Evolutionary conservation across 2,329 filamentous ascomycete genomes (phyloP), one percentile per base, ranked within the genome.

Genomic region (Neoscytalidium dimidiatum): DNA sequence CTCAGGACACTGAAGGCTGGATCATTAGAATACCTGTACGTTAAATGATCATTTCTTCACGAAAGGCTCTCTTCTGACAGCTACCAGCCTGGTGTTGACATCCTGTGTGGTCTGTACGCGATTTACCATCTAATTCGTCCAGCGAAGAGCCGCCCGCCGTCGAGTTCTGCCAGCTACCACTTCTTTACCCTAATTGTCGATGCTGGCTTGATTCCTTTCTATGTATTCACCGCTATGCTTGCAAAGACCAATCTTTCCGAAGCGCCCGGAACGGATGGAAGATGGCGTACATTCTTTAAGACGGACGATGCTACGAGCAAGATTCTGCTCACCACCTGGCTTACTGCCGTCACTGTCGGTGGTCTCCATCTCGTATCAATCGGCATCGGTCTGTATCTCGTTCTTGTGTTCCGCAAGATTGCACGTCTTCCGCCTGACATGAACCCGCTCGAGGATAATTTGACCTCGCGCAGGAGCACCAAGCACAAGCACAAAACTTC

Each of bases 391-490:
- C 74, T 92, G 33, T 97, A 90, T 79, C 83, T 98, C 28, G 87
- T 88, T 17, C 75, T 91, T 61, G 86, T 90, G 70, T 98, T 97
- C 86, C 87, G 89, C 44, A 90, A 91, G 73, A 97, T 98, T 71
- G 84, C 88, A 4, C 82, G 84, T 21, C 85, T 97, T 75, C 94
- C 94, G 5, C 94, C 94, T 0, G 94, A 98, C 73, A 92, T 97
- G 91, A 98, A 98, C 75, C 94, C 94, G 1, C 83, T 98, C 14
- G 94, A 97, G 75, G 88, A 91, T 69, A 89, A 94, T 71, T 81
- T 96, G 65, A 97, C 93, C 1, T 88, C 92, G 11, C 86, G 89
- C 26, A 71, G 81, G 78, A 65, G 83, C 79, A 73, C 76, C 69
- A 77, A 81, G 71, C 92, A 96, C 79, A 94, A 93, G 82, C 87